Percentiles rank a stretch among this genome's conserved stretches.
phyloP scores from a whole-genome alignment of 2,329 filamentous ascomycete genomes.

The Trichoderma pleuroti region DNA sequence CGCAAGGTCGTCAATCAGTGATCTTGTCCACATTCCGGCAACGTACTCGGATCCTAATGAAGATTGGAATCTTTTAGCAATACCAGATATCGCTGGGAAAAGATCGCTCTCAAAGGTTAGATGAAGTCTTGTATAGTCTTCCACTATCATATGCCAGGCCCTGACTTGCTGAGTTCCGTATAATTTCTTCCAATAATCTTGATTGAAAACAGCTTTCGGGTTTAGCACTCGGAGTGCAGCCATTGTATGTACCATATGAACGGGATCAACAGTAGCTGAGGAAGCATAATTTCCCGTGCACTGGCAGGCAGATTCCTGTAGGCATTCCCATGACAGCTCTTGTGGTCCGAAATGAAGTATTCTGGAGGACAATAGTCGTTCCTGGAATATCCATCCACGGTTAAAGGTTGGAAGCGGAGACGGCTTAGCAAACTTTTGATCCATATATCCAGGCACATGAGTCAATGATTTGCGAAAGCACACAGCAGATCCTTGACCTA shows the following conservation, averaged over 20 bases:
- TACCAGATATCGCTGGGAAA: slow-evolving; percentile 22
- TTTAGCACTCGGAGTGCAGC: neutral
- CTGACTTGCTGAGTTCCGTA: neutral
- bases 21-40: slow-evolving; percentile 20
- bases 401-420: slow-evolving; percentile 15
- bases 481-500: neutral
- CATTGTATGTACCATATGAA: neutral
- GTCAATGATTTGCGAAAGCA: slow-evolving; percentile 18
- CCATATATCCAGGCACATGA: slow-evolving; percentile 17
- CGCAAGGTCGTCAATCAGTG: slow-evolving; percentile 15
- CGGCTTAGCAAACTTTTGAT: slow-evolving; percentile 1
- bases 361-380: slow-evolving; percentile 18
- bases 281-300: neutral
- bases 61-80: slow-evolving; percentile 18
- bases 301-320: slow-evolving; percentile 14
- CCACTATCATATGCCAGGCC: slow-evolving; percentile 20
- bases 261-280: neutral
- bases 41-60: slow-evolving; percentile 3
- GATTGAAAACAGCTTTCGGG: slow-evolving; percentile 10
- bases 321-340: slow-evolving; percentile 22
- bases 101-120: slow-evolving; percentile 21
- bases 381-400: slow-evolving; percentile 22
- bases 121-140: slow-evolving; percentile 18
- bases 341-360: slow-evolving; percentile 20
- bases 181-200: neutral